Base-by-base conservation (phyloP, 2,329 filamentous ascomycete genomes). In the Paraphoma sp. region DNA sequence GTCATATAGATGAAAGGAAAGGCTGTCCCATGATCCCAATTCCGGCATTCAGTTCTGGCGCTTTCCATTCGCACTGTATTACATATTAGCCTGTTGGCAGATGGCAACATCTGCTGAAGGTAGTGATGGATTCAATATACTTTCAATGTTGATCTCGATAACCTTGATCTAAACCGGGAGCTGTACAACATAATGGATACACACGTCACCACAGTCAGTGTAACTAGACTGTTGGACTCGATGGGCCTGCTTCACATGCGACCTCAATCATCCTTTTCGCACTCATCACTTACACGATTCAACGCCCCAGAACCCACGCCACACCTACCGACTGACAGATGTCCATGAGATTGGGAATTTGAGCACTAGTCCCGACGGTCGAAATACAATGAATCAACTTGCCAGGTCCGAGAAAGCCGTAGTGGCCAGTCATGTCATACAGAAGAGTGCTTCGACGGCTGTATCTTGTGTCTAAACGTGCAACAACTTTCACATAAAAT, bases 211-310 rank as follows among this genome's bases (percentile, higher is more conserved):
- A 29, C n/a, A 44, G 23, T 42, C 46, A 54, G 47, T 40, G 4
- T n/a, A 14, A 16, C 9, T 18, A 49, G 55, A 50, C 52, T 61
- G 55, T 61, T 61, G 52, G 52, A 58, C 58, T 52, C 52, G 47
- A 33, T 36, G 42, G 43, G 29, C 16, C 23, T 30, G 33, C 30
- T 28, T 31, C 12, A 8, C 14, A 10, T 8, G 16, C 16, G 46
- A 23, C 41, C 9, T 43, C 4, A 12, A 10, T 7, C 41, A 45
- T 4, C 31, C 43, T 16, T 9, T 41, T 30, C 30, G 6, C 41
- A 44, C 18, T 38, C 33, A 5, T 17, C 23, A n/a, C 17, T 12
- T 7, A 7, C 16, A 38, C 17, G 10, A 4, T 46, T 11, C 4
- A 23, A 23, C 16, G 31, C 14, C 23, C 5, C 23, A 5, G 3